Evolutionary conservation across 306 rosid species (phyloP).

Genomic region (Quercus wislizeni): DNA sequence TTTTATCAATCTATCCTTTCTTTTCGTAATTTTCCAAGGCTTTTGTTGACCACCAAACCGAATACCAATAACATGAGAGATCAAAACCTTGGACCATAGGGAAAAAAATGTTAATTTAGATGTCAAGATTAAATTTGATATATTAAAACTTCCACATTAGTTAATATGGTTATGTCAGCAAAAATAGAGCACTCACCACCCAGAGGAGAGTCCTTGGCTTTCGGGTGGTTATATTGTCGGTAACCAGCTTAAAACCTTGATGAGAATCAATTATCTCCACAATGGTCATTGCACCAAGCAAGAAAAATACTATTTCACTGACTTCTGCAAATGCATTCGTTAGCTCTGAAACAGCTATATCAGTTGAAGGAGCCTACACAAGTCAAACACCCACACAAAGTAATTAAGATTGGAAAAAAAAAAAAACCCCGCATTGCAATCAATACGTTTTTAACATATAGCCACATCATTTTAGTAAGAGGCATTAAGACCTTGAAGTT

Average conservation of each 20-base stretch:
- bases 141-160: conserved; percentile 3
- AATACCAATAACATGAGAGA: not conserved
- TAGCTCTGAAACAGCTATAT: conserved; percentile 85
- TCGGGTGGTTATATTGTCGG: too few species aligned
- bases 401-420: not conserved
- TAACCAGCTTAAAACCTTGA: too few species aligned
- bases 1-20: not conserved
- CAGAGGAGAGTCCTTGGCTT: conserved; percentile 86
- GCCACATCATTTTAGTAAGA: not conserved
- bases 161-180: conserved; percentile 2
- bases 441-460: not conserved
- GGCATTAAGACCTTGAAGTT: not conserved
- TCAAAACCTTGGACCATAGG: not conserved
- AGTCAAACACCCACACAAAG: conserved; percentile 6
- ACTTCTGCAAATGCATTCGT: conserved; percentile 87
- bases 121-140: conserved; percentile 6
- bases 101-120: not conserved
- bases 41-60: not conserved
- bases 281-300: conserved; percentile 98
- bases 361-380: conserved; percentile 86
- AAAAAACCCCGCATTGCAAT: not conserved
- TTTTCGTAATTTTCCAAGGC: not conserved
- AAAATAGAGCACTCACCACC: conserved; percentile 70
- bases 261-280: conserved; percentile 87
- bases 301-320: conserved; percentile 90